Base-by-base conservation (phyloP, 1,284 basidiomycete species). In the Agaricales sp. region DNA sequence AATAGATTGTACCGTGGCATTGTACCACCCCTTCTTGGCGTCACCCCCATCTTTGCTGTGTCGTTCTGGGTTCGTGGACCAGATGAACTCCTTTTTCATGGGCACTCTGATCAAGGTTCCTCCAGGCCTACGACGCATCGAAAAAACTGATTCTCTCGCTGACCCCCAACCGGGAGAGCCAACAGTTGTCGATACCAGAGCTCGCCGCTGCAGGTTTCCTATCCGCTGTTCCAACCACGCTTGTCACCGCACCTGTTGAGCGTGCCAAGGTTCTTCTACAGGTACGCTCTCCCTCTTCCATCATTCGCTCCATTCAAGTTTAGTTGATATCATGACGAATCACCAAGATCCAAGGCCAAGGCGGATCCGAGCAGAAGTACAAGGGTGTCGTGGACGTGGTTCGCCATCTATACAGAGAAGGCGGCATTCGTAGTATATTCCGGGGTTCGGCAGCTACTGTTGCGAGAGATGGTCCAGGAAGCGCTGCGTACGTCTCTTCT, bases 31-130 rank as follows among this genome's bases (percentile, higher is more conserved):
- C 70, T 99, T 54, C 72, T 97, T 30, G 96, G 96, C 49, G 93
- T 99, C 24, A 98, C 96, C 2, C 96, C 96, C 45, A 99, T 99
- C 63, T 99, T 99, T 63, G 96, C 96, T 12, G 74, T 99, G 43
- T 97, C 93, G 2, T 99, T 99, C 74, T 98, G 94, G 93, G 92
- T 91, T 63, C 54, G 77, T 62, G 46, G 30, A 22, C 49, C 47
- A 19, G 43, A 35, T 47, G 25, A n/a, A 30, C 49, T 22, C 45
- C 25, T 45, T 49, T 43, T 51, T 16, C 30, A 12, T 37, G 12
- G 12, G 16, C 30, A 11, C 16, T 37, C 45, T 23, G 30, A 19
- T 23, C 4, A 16, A 43, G 26, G 18, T 18, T 46, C 43, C 48
- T 35, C 47, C 55, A 93, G 92, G 92, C 91, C 16, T 99, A 98